Base-by-base conservation (phyloP, 176 grass and related monocot species). In the Panicum miliaceum region DNA sequence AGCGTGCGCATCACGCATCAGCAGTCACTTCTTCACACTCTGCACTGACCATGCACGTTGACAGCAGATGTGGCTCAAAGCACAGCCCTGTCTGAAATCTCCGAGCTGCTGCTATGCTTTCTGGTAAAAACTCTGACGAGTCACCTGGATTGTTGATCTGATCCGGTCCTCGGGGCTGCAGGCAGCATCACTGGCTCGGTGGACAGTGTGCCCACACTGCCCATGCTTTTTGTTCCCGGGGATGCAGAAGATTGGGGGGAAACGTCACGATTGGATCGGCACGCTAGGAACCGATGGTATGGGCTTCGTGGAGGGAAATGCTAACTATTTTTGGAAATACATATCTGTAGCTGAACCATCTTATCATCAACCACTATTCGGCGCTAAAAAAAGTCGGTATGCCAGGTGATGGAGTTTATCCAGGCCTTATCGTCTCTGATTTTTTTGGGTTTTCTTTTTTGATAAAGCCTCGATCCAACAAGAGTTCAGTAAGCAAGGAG, bases 21-120 rank as follows among this genome's bases (percentile, higher is more conserved):
- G 42, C 35, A 61, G 64, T 77, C 71, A 64, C 71, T 85, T 85
- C 20, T 35, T 19, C 64, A 56, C 71, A 64, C 63, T 43, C 47
- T 56, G 35, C 71, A 64, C 60, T 84, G 47, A 54, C 46, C 62
- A 68, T 43, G 61, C 63, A 75, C 16, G 34, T 59, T 57, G 50
- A 23, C 36, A 29, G 25, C 16, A 9, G 36, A 20, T 8, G 16
- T 45, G 54, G 40, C 36, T 53, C 32, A 36, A 60, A 68, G 50
- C 15, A 12, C 27, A 25, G 7, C 27, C 40, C 23, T 57, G 34
- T 59, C 83, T 84, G 48, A 68, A 58, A 59, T 78, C 74, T 58
- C 8, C 56, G 15, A 13, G 36, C 36, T 41, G 36, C 36, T 41
- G 46, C 8, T 35, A 40, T 53, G 32, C 18, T 75, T 84, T 81